Conservation (phyloP, 805 yeast species). For the Blastobotrys chiropterorum region DNA sequence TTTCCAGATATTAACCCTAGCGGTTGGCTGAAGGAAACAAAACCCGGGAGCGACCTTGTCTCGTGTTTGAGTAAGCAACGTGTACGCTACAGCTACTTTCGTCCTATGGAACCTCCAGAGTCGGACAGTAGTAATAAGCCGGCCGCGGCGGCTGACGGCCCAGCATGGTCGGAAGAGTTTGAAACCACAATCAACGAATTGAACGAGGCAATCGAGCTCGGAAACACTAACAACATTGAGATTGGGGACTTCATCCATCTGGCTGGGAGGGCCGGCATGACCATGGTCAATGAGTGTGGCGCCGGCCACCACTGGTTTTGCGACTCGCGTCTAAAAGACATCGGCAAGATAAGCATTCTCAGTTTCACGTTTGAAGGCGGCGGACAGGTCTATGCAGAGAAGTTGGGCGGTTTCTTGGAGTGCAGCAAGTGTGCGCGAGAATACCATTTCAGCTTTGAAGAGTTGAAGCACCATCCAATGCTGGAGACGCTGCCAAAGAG, state of each 20-base stretch:
- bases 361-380: slow-evolving; percentile 8
- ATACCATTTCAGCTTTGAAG: slow-evolving; percentile 9
- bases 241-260: neutral
- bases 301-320: slow-evolving; percentile 2
- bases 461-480: slow-evolving; percentile 1
- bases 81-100: too few relatives aligned
- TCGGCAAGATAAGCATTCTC: neutral
- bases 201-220: slow-evolving; percentile 6
- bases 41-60: too few relatives aligned
- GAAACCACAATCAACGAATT: neutral
- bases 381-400: neutral
- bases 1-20: too few relatives aligned
- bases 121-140: neutral
- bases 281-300: neutral
- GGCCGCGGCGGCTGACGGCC: neutral
- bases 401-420: slow-evolving; percentile 5
- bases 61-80: too few relatives aligned
- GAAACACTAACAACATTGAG: slow-evolving; percentile 3
- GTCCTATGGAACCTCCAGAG: neutral
- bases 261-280: neutral
- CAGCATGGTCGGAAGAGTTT: neutral
- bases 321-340: neutral
- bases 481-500: neutral
- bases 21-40: too few relatives aligned
- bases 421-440: slow-evolving; percentile 14